Conservation (phyloP, 441 rosid species). For the Eruca vesicaria region DNA sequence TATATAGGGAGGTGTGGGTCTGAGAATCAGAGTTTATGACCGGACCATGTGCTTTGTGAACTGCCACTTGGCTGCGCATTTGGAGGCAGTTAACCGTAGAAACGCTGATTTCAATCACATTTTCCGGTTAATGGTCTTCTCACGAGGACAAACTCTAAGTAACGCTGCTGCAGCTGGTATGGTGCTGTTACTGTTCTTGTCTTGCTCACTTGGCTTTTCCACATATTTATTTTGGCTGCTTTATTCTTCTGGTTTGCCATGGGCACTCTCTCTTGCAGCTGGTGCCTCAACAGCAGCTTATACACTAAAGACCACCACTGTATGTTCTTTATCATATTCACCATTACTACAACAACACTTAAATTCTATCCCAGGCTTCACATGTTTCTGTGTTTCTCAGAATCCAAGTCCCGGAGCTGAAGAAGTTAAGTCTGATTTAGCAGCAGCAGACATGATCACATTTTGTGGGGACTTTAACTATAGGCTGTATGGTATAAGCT, state of each 20-base stretch:
- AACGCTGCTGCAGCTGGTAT: slow-evolving; percentile 80
- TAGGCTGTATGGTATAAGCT: slow-evolving; percentile 89
- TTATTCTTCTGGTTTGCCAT: slow-evolving; percentile 79
- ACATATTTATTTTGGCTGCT: slow-evolving; percentile 79
- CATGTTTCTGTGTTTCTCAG: slow-evolving; percentile 45
- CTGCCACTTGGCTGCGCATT: slow-evolving; percentile 98
- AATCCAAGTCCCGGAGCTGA: slow-evolving; percentile 48
- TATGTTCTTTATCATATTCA: slow-evolving; percentile 39
- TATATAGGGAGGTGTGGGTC: slow-evolving; percentile 97
- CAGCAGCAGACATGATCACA: slow-evolving; percentile 92
- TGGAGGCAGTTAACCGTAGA: slow-evolving; percentile 93
- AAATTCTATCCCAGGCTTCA: too few relatives aligned
- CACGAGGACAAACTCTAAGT: slow-evolving; percentile 54
- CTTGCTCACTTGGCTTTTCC: slow-evolving; percentile 77
- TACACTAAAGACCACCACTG: slow-evolving; percentile 55
- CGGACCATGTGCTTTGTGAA: slow-evolving; percentile 92
- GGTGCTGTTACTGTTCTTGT: slow-evolving; percentile 68
- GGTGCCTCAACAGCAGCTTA: slow-evolving; percentile 71
- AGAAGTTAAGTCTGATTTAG: slow-evolving; percentile 75
- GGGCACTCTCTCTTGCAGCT: slow-evolving; percentile 86
- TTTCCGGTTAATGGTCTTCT: slow-evolving; percentile 69
- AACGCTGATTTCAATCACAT: slow-evolving; percentile 98
- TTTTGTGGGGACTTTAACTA: slow-evolving; percentile 95
- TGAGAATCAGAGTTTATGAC: slow-evolving; percentile 90
- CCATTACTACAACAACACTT: not conserved